A percentile compares a stretch with the other conserved stretches of the same genome.
Conservation (phyloP, 768 basidiomycete genomes). For the Gymnopilus dilepis region DNA sequence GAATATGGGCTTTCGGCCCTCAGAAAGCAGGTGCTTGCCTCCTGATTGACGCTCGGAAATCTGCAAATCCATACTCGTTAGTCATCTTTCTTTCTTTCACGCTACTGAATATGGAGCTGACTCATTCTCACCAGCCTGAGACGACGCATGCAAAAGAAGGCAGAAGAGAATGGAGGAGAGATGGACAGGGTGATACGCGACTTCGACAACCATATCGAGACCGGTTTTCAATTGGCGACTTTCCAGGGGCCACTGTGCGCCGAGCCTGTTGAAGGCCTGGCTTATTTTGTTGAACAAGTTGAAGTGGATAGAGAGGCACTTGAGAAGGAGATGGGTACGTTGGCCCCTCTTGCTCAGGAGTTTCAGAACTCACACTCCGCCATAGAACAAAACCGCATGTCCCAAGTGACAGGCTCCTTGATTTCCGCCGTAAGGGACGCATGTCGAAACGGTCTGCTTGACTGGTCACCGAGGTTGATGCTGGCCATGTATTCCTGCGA, state of each 20-base stretch:
- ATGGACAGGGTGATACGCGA: slow-evolving; percentile 47
- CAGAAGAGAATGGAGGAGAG: slow-evolving; percentile 35
- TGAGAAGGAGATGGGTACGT: slow-evolving; percentile 69
- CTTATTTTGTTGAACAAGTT: slow-evolving; percentile 85
- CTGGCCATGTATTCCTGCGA: slow-evolving; percentile 99
- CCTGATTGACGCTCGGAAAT: slow-evolving; percentile 73
- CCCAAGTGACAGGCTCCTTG: slow-evolving; percentile 88
- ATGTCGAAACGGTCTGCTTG: slow-evolving; percentile 86
- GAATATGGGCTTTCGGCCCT: slow-evolving; percentile 92
- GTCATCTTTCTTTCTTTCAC: slow-evolving; percentile 34
- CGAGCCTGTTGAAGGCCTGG: slow-evolving; percentile 93
- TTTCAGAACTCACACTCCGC: not conserved
- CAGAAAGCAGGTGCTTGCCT: slow-evolving; percentile 86
- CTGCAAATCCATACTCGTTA: slow-evolving; percentile 55
- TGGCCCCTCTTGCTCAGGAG: not conserved
- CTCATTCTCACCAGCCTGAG: slow-evolving; percentile 48
- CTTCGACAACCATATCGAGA: slow-evolving; percentile 86
- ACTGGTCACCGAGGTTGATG: slow-evolving; percentile 98
- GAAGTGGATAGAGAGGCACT: slow-evolving; percentile 63
- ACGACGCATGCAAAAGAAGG: slow-evolving; percentile 49
- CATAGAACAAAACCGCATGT: slow-evolving; percentile 77
- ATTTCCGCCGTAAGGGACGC: slow-evolving; percentile 90
- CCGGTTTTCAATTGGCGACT: slow-evolving; percentile 93
- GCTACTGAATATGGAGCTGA: slow-evolving; percentile 1
- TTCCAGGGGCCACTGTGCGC: slow-evolving; percentile 95